Percentiles rank a stretch among this genome's conserved stretches.
Evolutionary conservation across 192 early-diverging fungal species (phyloP).

Genomic region (Coemansia pectinata): DNA sequence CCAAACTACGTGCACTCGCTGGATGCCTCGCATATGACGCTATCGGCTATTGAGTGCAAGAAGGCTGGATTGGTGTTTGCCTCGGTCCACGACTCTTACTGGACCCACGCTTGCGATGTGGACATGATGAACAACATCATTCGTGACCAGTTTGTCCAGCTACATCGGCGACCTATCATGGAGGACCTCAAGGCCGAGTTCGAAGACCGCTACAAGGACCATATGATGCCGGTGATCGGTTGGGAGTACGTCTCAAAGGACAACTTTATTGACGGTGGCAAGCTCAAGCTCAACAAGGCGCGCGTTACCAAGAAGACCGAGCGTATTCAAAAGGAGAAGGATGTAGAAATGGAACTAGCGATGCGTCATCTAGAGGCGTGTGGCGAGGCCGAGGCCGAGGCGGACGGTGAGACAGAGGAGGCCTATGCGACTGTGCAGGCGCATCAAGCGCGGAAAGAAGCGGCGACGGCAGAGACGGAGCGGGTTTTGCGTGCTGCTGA

Average conservation of each 20-base stretch:
- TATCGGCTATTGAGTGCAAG: conserved; percentile 87
- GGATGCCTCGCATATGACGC: conserved; percentile 96
- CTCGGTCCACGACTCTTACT: conserved; percentile 97
- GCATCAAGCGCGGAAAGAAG: background rate
- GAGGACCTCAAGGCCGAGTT: conserved; percentile 80
- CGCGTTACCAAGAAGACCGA: conserved; percentile 1
- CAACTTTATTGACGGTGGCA: conserved; percentile 13
- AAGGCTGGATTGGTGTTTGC: conserved; percentile 81
- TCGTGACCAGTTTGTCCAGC: conserved; percentile 84
- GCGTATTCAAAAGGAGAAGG: conserved; percentile 11
- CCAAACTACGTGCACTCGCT: conserved; percentile 99
- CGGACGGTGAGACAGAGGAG: background rate
- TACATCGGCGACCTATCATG: conserved; percentile 87
- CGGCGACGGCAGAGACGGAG: conserved; percentile 2
- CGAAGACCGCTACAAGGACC: conserved; percentile 70
- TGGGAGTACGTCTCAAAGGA: conserved; percentile 53
- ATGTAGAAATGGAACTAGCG: conserved; percentile 30
- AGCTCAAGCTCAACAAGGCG: conserved; percentile 8
- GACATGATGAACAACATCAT: conserved; percentile 82
- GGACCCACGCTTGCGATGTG: conserved; percentile 94
- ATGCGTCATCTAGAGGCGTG: conserved; percentile 15
- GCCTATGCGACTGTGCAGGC: background rate
- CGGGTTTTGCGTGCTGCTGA: background rate
- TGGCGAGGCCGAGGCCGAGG: conserved; percentile 7
- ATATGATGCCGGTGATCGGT: conserved; percentile 62